Evolutionary conservation across 2,329 filamentous ascomycete genomes (phyloP), one percentile per base, ranked within the genome.

Genomic region (Conoideocrella luteorostrata): DNA sequence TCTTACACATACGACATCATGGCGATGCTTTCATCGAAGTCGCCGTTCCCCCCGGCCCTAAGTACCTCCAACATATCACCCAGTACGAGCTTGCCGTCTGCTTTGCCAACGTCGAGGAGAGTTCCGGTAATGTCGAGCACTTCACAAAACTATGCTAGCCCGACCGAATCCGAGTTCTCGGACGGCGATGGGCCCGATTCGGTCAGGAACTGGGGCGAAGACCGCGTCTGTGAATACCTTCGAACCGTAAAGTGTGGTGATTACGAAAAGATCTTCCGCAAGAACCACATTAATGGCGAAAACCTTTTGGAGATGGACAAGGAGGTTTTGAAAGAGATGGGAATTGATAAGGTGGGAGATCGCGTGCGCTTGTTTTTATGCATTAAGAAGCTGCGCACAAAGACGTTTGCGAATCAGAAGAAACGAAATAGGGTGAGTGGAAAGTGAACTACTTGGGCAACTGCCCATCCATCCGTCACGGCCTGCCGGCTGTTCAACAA

Each of bases 301-400:
- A 96, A 95, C 60, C 73, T 98, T 35, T 76, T 98, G 54, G 93
- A 98, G 67, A 91, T 96, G 75, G 93, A 98, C 66, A 94, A 95
- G 71, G 84, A 89, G 44, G 88, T 95, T 32, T 75, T 98, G 50
- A 94, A 95, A 65, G 93, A 98, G 64, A 95, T 98, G 80, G 93
- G 93, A 34, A 91, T 98, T 55, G 94, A 95, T 55, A 98, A 97
- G 67, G 87, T 98, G 52, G 93, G 93, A 51, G 93, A 98, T 64
- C 83, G 93, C 43, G 91, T 98, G 28, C 86, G 91, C 50, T 84
- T 98, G 48, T 90, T 88, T 57, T 75, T 90, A 49, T 83, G 84
- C 52, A 89, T 91, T 60, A 91, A 91, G 69, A 86, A 88, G 63
- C 71, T 93, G 45, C 75, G 87, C 51, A 88, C 83, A 44, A 87